Evolutionary conservation across 768 basidiomycete genomes (phyloP).

Genomic region (Boletus rubescentipes): DNA sequence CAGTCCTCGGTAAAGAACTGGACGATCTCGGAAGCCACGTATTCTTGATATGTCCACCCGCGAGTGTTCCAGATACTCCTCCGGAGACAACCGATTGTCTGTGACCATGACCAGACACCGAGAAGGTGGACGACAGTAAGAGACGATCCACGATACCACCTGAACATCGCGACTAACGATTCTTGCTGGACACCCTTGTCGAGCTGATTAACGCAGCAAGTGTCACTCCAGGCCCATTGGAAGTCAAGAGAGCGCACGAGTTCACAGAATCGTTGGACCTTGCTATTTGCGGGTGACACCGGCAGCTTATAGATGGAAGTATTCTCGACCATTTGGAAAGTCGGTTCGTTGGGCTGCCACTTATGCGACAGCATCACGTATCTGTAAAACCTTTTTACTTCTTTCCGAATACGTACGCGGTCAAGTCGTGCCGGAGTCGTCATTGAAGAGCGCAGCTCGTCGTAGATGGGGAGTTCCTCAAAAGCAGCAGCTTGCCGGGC

Average conservation of each 20-base stretch:
- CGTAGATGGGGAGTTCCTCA: too few species aligned
- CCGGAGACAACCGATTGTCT: neutral
- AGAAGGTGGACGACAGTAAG: conserved; percentile 6
- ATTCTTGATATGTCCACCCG: too few species aligned
- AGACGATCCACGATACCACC: too few species aligned
- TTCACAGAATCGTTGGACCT: too few species aligned
- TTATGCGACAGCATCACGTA: conserved; percentile 8
- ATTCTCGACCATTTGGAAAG: too few species aligned
- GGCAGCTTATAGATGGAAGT: too few species aligned
- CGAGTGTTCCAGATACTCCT: conserved; percentile 8
- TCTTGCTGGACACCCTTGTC: neutral
- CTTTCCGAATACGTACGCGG: neutral
- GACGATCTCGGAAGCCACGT: neutral
- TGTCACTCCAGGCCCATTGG: too few species aligned
- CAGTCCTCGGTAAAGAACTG: conserved; percentile 14
- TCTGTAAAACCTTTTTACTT: neutral
- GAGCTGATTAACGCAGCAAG: conserved; percentile 3
- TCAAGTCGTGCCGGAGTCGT: neutral
- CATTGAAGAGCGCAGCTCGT: conserved; percentile 4
- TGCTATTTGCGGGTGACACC: too few species aligned
- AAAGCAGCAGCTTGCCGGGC: too few species aligned
- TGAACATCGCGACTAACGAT: too few species aligned
- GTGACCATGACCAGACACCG: neutral
- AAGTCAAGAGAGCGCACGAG: too few species aligned
- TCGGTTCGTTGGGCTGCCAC: conserved; percentile 1